Conservation (phyloP, 192 early-diverging fungal species). For the Coemansia sp. region DNA sequence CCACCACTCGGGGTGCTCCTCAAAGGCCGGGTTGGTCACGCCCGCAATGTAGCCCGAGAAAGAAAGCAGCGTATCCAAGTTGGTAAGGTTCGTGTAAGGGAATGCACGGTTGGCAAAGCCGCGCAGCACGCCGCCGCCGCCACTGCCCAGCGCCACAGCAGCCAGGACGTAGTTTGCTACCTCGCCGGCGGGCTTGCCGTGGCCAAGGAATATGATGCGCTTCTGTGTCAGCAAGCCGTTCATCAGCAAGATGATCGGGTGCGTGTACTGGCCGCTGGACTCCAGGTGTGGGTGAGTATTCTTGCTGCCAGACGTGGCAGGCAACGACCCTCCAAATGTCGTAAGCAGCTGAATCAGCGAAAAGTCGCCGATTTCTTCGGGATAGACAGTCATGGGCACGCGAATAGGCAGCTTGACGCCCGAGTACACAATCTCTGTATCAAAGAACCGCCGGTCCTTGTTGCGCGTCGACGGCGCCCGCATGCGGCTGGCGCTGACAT, state of each 20-base stretch:
- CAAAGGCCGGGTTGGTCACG: slow-evolving; percentile 94
- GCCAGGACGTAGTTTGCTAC: slow-evolving; percentile 92
- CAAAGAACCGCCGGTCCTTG: slow-evolving; percentile 87
- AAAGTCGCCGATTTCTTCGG: slow-evolving; percentile 92
- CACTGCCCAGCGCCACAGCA: slow-evolving; percentile 85
- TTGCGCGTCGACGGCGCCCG: slow-evolving; percentile 59
- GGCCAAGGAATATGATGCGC: slow-evolving; percentile 87
- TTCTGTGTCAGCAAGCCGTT: slow-evolving; percentile 94
- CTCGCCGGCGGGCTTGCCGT: slow-evolving; percentile 87
- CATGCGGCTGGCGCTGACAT: slow-evolving; percentile 51
- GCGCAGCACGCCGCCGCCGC: slow-evolving; percentile 81
- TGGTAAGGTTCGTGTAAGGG: slow-evolving; percentile 86
- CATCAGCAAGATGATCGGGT: slow-evolving; percentile 83
- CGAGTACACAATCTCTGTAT: slow-evolving; percentile 83
- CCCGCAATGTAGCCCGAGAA: slow-evolving; percentile 94
- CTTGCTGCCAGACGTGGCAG: slow-evolving; percentile 49
- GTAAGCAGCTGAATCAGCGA: slow-evolving; percentile 79
- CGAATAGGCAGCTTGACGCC: slow-evolving; percentile 85
- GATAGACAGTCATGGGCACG: slow-evolving; percentile 82
- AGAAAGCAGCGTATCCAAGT: slow-evolving; percentile 80
- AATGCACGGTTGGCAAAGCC: slow-evolving; percentile 89
- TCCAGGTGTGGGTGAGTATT: slow-evolving; percentile 86
- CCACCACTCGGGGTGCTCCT: slow-evolving; percentile 92
- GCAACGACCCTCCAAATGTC: slow-evolving; percentile 62
- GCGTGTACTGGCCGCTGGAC: slow-evolving; percentile 77